Evolutionary conservation across 2,329 filamentous ascomycete species (phyloP).

Genomic region (Fusarium sterilihyphosum): DNA sequence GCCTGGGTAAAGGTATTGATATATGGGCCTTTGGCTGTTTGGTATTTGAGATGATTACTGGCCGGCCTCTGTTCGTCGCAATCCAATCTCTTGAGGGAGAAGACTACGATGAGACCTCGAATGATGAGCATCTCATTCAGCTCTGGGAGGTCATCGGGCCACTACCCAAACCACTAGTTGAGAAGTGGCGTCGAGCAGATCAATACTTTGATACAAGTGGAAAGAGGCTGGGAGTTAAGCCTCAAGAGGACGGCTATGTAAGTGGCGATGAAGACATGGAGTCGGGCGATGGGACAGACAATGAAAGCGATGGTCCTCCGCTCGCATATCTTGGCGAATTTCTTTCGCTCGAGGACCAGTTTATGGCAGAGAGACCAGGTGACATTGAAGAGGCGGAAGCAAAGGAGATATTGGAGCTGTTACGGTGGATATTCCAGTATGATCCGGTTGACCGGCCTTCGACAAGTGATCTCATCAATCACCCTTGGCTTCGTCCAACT

Average conservation of each 20-base stretch:
- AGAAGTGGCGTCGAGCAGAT: not conserved
- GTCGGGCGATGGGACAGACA: not conserved
- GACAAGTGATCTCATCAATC: not conserved
- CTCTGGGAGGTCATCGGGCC: not conserved
- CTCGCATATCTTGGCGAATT: not conserved
- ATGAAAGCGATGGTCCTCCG: not conserved
- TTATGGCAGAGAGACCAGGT: not conserved
- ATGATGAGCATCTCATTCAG: not conserved
- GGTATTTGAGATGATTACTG: not conserved
- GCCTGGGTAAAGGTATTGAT: not conserved
- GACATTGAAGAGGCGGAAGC: not conserved
- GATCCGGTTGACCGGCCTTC: not conserved
- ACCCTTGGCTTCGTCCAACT: not conserved
- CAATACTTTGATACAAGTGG: not conserved
- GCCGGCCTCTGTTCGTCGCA: not conserved
- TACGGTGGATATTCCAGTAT: not conserved
- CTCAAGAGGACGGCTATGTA: not conserved
- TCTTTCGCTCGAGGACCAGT: not conserved
- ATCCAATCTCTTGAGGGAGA: not conserved
- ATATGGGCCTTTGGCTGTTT: not conserved
- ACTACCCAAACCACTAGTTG: not conserved
- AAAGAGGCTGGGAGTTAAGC: not conserved
- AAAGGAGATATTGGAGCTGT: not conserved
- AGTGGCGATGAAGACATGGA: not conserved
- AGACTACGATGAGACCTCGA: not conserved